A percentile compares a stretch with the other conserved stretches of the same genome.
These are phyloP conservation scores for Dactylellina sp. DNA, from an alignment of 2,329 filamentous ascomycete genomes.

Conservation along the genomic window DNA sequence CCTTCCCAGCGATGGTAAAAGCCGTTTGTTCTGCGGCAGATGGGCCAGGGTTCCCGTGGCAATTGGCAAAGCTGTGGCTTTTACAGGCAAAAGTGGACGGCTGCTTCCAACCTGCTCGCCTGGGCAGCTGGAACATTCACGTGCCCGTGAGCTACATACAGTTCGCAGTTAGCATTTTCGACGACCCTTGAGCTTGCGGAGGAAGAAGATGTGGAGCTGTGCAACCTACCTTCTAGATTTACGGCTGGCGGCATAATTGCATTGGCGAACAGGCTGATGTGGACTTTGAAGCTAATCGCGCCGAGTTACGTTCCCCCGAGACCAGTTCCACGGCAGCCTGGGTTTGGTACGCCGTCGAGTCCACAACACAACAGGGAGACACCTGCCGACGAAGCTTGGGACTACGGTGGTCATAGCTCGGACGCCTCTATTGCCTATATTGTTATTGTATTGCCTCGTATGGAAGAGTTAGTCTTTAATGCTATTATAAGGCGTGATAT, in stretches of 20 bases:
- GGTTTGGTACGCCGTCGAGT: no score
- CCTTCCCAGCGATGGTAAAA: slow-evolving; percentile 29
- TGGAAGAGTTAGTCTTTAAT: no score
- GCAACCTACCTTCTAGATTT: slow-evolving; percentile 13
- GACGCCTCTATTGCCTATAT: no score
- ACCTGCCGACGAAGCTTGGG: not conserved
- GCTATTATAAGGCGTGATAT: no score
- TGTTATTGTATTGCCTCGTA: no score
- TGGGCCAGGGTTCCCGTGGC: slow-evolving; percentile 37
- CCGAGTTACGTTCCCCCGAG: not conserved
- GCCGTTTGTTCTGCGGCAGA: slow-evolving; percentile 40
- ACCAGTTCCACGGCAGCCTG: slow-evolving; percentile 14
- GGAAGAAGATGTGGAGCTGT: not conserved
- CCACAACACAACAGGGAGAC: not conserved
- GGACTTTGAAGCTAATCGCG: not conserved
- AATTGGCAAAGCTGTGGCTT: slow-evolving; percentile 29
- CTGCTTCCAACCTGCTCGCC: slow-evolving; percentile 17
- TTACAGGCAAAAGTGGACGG: slow-evolving; percentile 22
- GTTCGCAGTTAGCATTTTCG: not conserved
- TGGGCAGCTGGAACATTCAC: slow-evolving; percentile 5
- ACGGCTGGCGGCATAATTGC: slow-evolving; percentile 15
- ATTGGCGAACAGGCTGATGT: slow-evolving; percentile 13
- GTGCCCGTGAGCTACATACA: not conserved
- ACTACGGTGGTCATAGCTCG: no score
- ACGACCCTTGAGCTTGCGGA: slow-evolving; percentile 3